Conservation (phyloP, 768 basidiomycete species). For the Tricholomella constricta region DNA sequence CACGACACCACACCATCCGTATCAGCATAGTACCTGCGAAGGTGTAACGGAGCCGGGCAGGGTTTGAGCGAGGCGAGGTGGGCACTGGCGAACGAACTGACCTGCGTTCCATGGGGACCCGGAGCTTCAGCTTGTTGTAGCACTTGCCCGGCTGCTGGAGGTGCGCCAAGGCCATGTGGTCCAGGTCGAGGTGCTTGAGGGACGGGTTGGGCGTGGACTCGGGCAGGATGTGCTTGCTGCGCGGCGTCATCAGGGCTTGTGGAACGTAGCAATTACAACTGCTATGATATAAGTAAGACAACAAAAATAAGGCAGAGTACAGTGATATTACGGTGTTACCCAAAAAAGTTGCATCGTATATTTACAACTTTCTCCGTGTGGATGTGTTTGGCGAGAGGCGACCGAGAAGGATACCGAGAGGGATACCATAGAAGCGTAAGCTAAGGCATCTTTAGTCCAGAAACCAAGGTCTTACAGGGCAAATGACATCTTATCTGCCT, state of each 20-base stretch:
- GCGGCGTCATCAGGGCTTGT: constrained; percentile 58
- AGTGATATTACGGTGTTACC: too few relatives aligned
- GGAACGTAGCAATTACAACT: too few relatives aligned
- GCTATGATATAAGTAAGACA: too few relatives aligned
- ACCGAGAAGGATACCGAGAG: too few relatives aligned
- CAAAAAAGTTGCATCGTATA: too few relatives aligned
- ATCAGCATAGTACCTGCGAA: constrained; percentile 80
- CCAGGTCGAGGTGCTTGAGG: constrained; percentile 48
- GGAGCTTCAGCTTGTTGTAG: constrained; percentile 62
- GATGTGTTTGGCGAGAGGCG: too few relatives aligned
- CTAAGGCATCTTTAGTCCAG: too few relatives aligned
- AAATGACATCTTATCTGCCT: constrained; percentile 88
- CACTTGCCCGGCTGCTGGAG: constrained; percentile 28
- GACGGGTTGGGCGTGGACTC: constrained; percentile 83
- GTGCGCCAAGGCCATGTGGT: too few relatives aligned
- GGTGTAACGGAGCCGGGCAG: constrained; percentile 4
- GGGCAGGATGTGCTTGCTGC: constrained; percentile 54
- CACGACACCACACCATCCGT: constrained; percentile 69
- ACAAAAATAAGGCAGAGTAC: too few relatives aligned
- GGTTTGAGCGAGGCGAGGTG: constrained; percentile 7
- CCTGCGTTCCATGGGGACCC: constrained; percentile 87
- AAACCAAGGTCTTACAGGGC: constrained; percentile 78
- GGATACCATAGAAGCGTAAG: too few relatives aligned
- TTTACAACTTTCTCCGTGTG: too few relatives aligned
- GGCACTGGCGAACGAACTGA: constrained; percentile 33